Percentiles rank a stretch among this genome's conserved stretches.
phyloP scores from a whole-genome alignment of 202 grass and related monocot species.

The Brachypodium distachyon region DNA sequence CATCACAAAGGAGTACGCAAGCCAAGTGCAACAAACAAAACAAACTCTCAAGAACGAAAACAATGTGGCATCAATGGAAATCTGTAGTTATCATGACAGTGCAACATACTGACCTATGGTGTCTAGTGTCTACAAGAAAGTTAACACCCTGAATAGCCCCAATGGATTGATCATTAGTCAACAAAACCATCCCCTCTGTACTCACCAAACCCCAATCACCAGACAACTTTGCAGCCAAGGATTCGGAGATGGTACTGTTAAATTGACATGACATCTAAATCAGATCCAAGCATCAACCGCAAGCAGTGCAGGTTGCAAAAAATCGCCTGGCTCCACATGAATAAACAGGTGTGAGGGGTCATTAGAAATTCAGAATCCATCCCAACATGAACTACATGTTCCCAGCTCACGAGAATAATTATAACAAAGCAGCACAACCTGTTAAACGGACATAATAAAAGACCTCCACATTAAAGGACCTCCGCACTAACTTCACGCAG shows the following conservation, averaged over 20 bases:
- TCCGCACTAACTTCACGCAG: too few species aligned
- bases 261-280: neutral
- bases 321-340: neutral
- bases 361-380: neutral
- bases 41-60: neutral
- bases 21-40: neutral
- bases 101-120: neutral
- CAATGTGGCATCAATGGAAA: neutral
- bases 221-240: neutral
- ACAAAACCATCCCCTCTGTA: neutral
- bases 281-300: neutral
- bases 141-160: neutral
- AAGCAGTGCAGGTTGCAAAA: neutral
- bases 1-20: too few species aligned
- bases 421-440: neutral
- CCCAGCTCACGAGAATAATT: neutral
- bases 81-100: neutral
- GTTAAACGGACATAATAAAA: neutral
- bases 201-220: neutral
- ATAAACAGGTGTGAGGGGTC: neutral
- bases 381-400: neutral
- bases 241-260: neutral
- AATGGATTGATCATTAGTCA: too few species aligned
- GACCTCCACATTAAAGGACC: too few species aligned
- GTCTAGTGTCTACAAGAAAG: neutral